These are phyloP conservation scores for Apodospora peruviana DNA, from an alignment of 495 filamentous ascomycete species.

Conservation along the genomic window DNA sequence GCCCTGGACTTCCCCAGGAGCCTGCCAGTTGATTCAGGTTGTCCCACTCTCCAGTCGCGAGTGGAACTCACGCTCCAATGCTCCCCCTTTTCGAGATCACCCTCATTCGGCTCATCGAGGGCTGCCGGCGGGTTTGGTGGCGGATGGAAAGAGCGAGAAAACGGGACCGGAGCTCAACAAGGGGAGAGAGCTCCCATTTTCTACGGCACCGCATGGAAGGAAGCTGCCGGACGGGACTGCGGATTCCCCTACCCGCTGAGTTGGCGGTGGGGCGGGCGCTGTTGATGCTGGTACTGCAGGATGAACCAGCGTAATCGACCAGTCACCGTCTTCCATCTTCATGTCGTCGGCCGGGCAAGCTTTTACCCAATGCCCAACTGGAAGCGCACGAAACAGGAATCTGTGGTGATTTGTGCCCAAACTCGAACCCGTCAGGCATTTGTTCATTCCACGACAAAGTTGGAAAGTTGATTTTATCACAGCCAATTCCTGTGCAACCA, in stretches of 20 bases:
- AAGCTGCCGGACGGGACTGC: not conserved
- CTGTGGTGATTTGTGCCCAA: constrained; percentile 8
- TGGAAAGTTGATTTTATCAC: too few species aligned
- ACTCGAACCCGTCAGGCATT: constrained; percentile 1
- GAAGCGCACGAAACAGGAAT: too few species aligned
- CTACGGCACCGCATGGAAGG: not conserved
- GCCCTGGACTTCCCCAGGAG: too few species aligned
- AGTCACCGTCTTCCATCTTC: constrained; percentile 1
- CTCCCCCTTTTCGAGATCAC: constrained; percentile 1
- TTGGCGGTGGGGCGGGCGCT: constrained; percentile 23
- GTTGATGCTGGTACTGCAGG: not conserved
- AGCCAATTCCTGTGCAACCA: too few species aligned
- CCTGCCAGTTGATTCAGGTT: too few species aligned
- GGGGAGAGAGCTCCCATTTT: not conserved
- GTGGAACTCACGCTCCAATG: not conserved
- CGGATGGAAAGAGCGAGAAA: not conserved
- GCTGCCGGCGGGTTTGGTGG: not conserved
- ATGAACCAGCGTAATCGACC: not conserved
- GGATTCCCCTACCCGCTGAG: constrained; percentile 15
- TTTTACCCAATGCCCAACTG: not conserved
- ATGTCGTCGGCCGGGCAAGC: not conserved
- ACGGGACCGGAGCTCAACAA: not conserved
- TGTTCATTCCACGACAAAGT: too few species aligned
- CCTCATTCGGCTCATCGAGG: not conserved
- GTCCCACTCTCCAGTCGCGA: not conserved